Evolutionary conservation across 2,329 filamentous ascomycete species (phyloP).

Genomic region (Pyricularia sp.): DNA sequence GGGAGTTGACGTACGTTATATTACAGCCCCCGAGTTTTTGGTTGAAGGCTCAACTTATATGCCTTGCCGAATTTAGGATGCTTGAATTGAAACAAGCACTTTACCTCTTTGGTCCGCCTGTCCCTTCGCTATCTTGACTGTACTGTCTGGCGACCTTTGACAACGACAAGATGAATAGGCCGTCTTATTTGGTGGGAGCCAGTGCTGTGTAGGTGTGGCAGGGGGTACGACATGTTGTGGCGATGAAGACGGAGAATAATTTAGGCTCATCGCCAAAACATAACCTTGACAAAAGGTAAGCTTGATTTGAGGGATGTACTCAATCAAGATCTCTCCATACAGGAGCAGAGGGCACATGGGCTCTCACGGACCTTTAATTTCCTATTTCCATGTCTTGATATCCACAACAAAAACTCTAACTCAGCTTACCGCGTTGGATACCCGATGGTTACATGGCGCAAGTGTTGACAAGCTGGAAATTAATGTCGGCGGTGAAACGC

Average conservation of each 20-base stretch:
- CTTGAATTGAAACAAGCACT: neutral
- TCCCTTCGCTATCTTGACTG: neutral
- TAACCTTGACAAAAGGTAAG: neutral
- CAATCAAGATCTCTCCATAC: no score
- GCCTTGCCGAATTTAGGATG: neutral
- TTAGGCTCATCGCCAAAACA: neutral
- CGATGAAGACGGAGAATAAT: neutral
- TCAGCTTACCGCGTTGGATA: neutral
- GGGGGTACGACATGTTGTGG: neutral
- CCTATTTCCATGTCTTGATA: no score
- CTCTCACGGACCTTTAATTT: no score
- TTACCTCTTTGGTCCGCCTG: neutral
- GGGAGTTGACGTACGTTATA: neutral
- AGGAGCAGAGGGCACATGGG: no score
- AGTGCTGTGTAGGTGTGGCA: neutral
- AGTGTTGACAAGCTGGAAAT: no score
- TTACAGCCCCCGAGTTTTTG: neutral
- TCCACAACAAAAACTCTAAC: no score
- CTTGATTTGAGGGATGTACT: no score
- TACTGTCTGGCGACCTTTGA: neutral
- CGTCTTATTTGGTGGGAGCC: no score
- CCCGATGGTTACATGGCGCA: no score
- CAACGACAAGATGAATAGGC: no score
- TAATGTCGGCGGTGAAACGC: no score
- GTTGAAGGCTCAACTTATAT: neutral